phyloP scores from a whole-genome alignment of 2,329 filamentous ascomycete species.

The Pestalotiopsis fici region DNA sequence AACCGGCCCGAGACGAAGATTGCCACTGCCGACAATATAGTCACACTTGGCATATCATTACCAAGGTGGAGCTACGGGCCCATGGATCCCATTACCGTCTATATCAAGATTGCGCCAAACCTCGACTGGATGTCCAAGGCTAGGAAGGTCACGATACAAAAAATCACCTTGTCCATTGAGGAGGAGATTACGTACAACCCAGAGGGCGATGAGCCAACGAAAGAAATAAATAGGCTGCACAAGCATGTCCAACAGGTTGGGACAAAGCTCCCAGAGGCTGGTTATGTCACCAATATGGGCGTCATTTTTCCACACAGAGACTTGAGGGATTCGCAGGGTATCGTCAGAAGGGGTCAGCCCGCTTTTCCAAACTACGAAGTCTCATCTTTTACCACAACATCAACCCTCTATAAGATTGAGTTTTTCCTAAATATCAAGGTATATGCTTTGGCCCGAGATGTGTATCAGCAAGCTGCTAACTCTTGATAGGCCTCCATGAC shows the following conservation, averaged over 20 bases:
- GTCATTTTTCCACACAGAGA: slow-evolving; percentile 91
- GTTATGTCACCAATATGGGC: slow-evolving; percentile 90
- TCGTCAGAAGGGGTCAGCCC: slow-evolving; percentile 80
- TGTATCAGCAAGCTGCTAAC: slow-evolving; percentile 11
- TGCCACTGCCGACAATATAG: slow-evolving; percentile 83
- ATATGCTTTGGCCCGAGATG: slow-evolving; percentile 20
- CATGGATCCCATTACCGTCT: slow-evolving; percentile 91
- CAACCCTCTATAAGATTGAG: slow-evolving; percentile 95
- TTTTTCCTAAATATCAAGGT: slow-evolving; percentile 96
- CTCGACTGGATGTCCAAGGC: slow-evolving; percentile 90
- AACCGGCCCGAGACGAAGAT: slow-evolving; percentile 91
- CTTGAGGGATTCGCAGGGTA: slow-evolving; percentile 80
- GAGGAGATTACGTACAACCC: slow-evolving; percentile 99
- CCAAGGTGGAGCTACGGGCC: slow-evolving; percentile 97
- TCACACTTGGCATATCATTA: slow-evolving; percentile 87
- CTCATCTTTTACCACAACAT: slow-evolving; percentile 89
- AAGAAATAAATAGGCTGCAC: slow-evolving; percentile 83
- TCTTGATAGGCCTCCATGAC: slow-evolving; percentile 76
- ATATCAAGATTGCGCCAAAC: slow-evolving; percentile 92
- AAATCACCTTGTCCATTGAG: slow-evolving; percentile 91
- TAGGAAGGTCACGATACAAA: slow-evolving; percentile 87
- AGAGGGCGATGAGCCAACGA: slow-evolving; percentile 91
- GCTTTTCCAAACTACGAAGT: slow-evolving; percentile 90
- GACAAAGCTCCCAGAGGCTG: slow-evolving; percentile 83
- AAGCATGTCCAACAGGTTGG: slow-evolving; percentile 82